These are phyloP conservation scores for Biscutella laevigata DNA, from an alignment of 441 rosid genomes.

Conservation along the genomic window DNA sequence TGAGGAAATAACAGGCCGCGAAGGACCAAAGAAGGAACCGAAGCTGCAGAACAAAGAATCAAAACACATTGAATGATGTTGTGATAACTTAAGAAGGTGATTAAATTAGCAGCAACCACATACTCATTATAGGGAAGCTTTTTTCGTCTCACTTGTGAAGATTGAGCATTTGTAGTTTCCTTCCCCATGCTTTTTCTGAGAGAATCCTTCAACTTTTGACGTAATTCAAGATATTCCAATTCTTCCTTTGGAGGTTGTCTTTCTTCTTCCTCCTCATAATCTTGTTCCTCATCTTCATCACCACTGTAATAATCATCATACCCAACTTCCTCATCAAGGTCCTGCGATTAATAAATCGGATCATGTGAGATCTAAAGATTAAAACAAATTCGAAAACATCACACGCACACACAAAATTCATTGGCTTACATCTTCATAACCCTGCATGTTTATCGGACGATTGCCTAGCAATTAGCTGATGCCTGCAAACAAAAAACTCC, in stretches of 20 bases:
- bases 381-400: not conserved
- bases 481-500: conserved; percentile 12
- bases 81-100: conserved; percentile 7
- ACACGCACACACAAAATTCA: not conserved
- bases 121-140: conserved; percentile 54
- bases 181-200: conserved; percentile 43
- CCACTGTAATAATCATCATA: conserved; percentile 50
- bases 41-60: conserved; percentile 34
- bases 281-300: conserved; percentile 23
- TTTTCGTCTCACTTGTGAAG: conserved; percentile 37
- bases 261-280: conserved; percentile 37
- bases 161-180: conserved; percentile 33
- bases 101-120: conserved; percentile 25
- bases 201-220: conserved; percentile 53
- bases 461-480: conserved; percentile 2
- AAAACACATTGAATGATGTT: not conserved
- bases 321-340: conserved; percentile 57
- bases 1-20: conserved; percentile 61
- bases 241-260: conserved; percentile 55
- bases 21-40: conserved; percentile 88
- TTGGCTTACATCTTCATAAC: conserved; percentile 23
- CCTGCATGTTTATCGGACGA: conserved; percentile 16
- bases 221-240: conserved; percentile 54
- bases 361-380: not conserved
- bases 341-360: conserved; percentile 33